Conservation (phyloP, 2,329 filamentous ascomycete species). For the Helminthosporium solani region DNA sequence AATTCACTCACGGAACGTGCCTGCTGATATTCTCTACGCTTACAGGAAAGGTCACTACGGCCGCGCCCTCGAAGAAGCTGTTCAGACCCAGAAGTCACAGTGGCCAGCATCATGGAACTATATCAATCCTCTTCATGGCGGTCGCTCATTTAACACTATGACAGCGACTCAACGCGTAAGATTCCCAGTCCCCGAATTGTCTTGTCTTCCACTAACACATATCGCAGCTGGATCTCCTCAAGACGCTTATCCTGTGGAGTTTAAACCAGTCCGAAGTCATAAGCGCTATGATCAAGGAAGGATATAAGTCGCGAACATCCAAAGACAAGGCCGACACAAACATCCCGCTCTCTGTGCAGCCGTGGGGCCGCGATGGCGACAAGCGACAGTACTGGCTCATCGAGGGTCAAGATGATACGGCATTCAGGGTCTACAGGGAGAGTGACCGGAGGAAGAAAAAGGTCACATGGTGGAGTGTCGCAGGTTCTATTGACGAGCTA, state of each 20-base stretch:
- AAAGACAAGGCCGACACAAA: slow-evolving; percentile 77
- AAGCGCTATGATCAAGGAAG: slow-evolving; percentile 77
- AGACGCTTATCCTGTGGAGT: slow-evolving; percentile 83
- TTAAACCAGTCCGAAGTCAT: slow-evolving; percentile 84
- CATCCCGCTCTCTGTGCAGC: slow-evolving; percentile 83
- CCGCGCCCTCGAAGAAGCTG: slow-evolving; percentile 89
- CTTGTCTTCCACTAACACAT: slow-evolving; percentile 19
- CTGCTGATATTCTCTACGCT: slow-evolving; percentile 35
- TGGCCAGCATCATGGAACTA: slow-evolving; percentile 84
- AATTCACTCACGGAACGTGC: neutral
- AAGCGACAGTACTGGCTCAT: slow-evolving; percentile 92
- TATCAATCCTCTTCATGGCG: slow-evolving; percentile 78
- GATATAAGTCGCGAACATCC: slow-evolving; percentile 67
- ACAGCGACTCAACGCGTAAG: slow-evolving; percentile 74
- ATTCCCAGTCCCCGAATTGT: slow-evolving; percentile 2
- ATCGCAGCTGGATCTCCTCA: slow-evolving; percentile 74
- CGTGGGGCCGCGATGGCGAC: slow-evolving; percentile 86
- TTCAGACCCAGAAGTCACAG: slow-evolving; percentile 79
- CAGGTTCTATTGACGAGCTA: slow-evolving; percentile 85
- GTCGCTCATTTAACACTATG: slow-evolving; percentile 80
- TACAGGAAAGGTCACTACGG: slow-evolving; percentile 85
- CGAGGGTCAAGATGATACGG: slow-evolving; percentile 90
- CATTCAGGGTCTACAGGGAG: slow-evolving; percentile 91
- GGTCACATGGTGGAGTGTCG: slow-evolving; percentile 90
- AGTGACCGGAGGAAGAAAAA: slow-evolving; percentile 76